phyloP scores from a whole-genome alignment of 345 rosid genomes.

The Linum tenue region DNA sequence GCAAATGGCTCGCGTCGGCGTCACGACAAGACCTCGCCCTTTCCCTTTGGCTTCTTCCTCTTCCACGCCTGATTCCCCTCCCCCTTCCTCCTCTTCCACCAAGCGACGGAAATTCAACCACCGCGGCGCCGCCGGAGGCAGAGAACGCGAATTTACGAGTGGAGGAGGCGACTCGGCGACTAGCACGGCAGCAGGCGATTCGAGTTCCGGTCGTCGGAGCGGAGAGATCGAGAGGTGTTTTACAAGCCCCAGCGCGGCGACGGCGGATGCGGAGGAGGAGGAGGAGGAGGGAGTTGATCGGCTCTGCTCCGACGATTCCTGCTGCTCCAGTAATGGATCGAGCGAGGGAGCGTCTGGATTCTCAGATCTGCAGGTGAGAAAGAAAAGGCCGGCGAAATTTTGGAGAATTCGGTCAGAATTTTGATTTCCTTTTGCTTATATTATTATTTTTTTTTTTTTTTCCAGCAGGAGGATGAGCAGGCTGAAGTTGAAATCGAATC shows the following conservation, averaged over 20 bases:
- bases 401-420: conserved; percentile 9
- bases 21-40: conserved; percentile 24
- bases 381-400: conserved; percentile 16
- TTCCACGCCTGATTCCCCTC: not conserved
- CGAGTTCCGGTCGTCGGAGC: conserved; percentile 2
- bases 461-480: conserved; percentile 27
- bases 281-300: not conserved
- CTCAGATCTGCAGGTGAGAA: conserved; percentile 49
- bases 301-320: too few relatives aligned
- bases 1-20: conserved; percentile 27
- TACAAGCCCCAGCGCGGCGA: conserved; percentile 13
- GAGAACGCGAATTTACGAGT: conserved; percentile 3
- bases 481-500: conserved; percentile 19
- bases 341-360: conserved; percentile 15
- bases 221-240: conserved; percentile 15
- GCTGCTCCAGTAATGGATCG: too few relatives aligned
- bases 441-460: conserved; percentile 17
- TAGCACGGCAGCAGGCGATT: too few relatives aligned
- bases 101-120: conserved; percentile 19
- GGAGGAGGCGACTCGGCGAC: not conserved
- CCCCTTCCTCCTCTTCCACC: conserved; percentile 1
- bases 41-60: not conserved
- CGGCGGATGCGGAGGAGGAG: not conserved
- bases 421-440: conserved; percentile 13
- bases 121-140: conserved; percentile 27